Conservation (phyloP, 495 filamentous ascomycete species). For the Aspergillus olivimuriae region DNA sequence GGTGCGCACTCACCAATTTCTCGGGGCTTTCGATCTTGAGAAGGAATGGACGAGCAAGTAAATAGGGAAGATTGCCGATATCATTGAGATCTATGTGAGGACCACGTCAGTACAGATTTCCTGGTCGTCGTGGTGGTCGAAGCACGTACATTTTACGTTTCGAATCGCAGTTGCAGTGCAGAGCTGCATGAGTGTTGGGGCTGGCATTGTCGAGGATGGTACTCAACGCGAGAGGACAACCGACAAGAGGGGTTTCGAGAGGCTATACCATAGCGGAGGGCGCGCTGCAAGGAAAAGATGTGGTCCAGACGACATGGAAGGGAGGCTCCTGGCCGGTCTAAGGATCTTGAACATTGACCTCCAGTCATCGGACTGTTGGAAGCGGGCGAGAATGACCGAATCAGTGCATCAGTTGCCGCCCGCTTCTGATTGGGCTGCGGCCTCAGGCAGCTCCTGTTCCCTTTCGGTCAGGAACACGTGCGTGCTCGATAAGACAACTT, state of each 20-base stretch:
- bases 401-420: too few relatives aligned
- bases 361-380: too few relatives aligned
- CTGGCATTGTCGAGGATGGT: slow-evolving; percentile 30
- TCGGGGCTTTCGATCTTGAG: slow-evolving; percentile 56
- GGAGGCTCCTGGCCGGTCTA: too few relatives aligned
- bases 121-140: not conserved
- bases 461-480: too few relatives aligned
- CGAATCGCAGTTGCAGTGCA: slow-evolving; percentile 39
- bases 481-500: too few relatives aligned
- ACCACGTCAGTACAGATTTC: too few relatives aligned
- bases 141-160: slow-evolving; percentile 36
- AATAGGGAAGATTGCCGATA: slow-evolving; percentile 60
- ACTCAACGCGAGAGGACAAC: slow-evolving; percentile 9
- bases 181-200: slow-evolving; percentile 35
- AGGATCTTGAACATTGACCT: too few relatives aligned
- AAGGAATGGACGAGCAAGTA: slow-evolving; percentile 53
- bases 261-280: slow-evolving; percentile 11
- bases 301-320: slow-evolving; percentile 2
- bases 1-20: slow-evolving; percentile 48
- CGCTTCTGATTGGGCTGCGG: too few relatives aligned
- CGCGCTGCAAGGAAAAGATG: slow-evolving; percentile 3
- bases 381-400: too few relatives aligned
- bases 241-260: slow-evolving; percentile 14
- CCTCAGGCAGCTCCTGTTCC: too few relatives aligned
- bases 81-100: slow-evolving; percentile 44